phyloP scores from a whole-genome alignment of 148 eudicot genomes.

The Fagopyrum homotropicum region DNA sequence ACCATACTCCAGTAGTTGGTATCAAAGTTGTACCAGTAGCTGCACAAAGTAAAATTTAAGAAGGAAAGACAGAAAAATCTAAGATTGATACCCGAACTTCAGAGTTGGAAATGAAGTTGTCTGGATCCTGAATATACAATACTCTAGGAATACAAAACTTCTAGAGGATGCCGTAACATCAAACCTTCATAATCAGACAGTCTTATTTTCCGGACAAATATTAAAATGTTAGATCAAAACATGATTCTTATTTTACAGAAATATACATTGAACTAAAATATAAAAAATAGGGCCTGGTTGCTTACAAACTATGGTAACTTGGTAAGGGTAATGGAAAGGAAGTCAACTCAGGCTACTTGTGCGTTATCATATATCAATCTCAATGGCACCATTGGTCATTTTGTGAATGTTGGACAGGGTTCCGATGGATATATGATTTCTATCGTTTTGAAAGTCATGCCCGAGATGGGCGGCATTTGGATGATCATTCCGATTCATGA shows the following conservation, averaged over 20 bases:
- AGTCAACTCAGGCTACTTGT: no score
- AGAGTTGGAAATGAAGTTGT: not conserved
- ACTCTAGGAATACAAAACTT: not conserved
- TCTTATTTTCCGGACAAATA: not conserved
- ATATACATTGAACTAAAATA: not conserved
- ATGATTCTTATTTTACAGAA: not conserved
- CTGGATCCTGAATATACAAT: not conserved
- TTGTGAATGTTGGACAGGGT: no score
- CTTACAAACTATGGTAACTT: no score
- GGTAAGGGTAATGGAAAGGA: no score
- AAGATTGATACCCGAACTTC: not conserved
- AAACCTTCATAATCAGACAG: not conserved
- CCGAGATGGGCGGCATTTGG: no score
- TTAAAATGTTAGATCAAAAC: not conserved
- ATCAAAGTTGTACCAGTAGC: constrained; percentile 87
- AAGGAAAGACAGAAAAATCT: not conserved
- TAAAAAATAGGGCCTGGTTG: not conserved
- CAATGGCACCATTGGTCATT: no score
- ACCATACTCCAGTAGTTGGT: constrained; percentile 81
- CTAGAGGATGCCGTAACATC: not conserved
- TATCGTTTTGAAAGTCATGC: no score
- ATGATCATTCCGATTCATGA: no score
- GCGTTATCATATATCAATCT: no score
- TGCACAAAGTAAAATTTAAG: constrained; percentile 22
- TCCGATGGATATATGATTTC: no score